Percentiles rank a stretch among this genome's conserved stretches.
phyloP scores from a whole-genome alignment of 2,329 filamentous ascomycete genomes.

The Colletotrichum chlorophyti region DNA sequence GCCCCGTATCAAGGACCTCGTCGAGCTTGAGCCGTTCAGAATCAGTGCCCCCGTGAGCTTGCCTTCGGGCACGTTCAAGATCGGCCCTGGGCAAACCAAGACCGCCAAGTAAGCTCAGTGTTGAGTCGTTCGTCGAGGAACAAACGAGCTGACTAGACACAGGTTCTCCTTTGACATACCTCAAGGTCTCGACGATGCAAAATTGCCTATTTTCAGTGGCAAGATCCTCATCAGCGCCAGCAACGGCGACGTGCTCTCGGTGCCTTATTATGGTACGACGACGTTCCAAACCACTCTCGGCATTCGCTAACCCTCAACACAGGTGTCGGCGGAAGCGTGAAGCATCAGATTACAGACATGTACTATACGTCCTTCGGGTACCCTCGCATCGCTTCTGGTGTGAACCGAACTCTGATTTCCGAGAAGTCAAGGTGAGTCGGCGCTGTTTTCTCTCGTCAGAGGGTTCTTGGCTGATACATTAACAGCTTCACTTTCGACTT shows the following conservation, averaged over 20 bases:
- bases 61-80: slow-evolving; percentile 23
- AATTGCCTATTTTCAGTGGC: slow-evolving; percentile 41
- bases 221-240: slow-evolving; percentile 40
- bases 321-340: slow-evolving; percentile 23
- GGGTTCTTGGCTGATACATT: no score
- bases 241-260: slow-evolving; percentile 40
- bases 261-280: slow-evolving; percentile 39
- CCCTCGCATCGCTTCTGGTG: slow-evolving; percentile 11
- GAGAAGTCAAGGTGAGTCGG: slow-evolving; percentile 9
- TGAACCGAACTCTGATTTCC: slow-evolving; percentile 9
- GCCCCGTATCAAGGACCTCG: slow-evolving; percentile 19
- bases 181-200: slow-evolving; percentile 34
- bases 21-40: slow-evolving; percentile 15
- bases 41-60: slow-evolving; percentile 13
- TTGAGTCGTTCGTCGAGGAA: neutral
- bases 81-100: slow-evolving; percentile 26
- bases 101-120: slow-evolving; percentile 14
- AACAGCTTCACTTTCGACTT: slow-evolving; percentile 34
- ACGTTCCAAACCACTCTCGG: no score
- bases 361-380: slow-evolving; percentile 15
- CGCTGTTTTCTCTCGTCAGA: no score
- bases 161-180: slow-evolving; percentile 42
- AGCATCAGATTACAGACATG: slow-evolving; percentile 18
- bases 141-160: slow-evolving; percentile 7
- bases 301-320: neutral